phyloP scores from a whole-genome alignment of 1,284 basidiomycete species.

The Baeospora myosura region DNA sequence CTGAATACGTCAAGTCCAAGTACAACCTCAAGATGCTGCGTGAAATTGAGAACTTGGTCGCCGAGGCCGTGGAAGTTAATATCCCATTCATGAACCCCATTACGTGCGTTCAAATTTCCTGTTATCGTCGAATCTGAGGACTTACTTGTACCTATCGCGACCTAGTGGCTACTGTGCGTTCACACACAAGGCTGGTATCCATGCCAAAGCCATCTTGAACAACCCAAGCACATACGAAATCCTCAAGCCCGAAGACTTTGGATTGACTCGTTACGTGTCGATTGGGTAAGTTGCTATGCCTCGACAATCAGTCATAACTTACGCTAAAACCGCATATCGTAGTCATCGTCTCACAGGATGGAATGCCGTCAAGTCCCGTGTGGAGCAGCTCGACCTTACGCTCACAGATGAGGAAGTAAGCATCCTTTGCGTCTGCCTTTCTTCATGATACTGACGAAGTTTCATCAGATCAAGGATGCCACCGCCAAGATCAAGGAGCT shows the following conservation, averaged over 20 bases:
- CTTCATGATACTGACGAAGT: background rate
- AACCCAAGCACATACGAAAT: constrained; percentile 99
- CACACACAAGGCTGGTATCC: constrained; percentile 99
- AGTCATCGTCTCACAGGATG: constrained; percentile 93
- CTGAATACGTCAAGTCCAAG: constrained; percentile 99
- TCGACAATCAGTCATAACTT: too few relatives aligned
- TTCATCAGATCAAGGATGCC: constrained; percentile 82
- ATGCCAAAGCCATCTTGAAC: constrained; percentile 99
- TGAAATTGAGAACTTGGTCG: constrained; percentile 98
- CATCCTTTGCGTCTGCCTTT: constrained; percentile 1
- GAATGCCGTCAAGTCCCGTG: constrained; percentile 99
- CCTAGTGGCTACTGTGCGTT: constrained; percentile 94
- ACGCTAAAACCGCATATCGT: constrained; percentile 10
- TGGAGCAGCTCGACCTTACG: constrained; percentile 88
- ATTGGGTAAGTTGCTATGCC: constrained; percentile 87
- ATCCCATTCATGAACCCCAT: constrained; percentile 96
- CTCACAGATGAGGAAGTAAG: constrained; percentile 79
- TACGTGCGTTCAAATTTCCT: constrained; percentile 47
- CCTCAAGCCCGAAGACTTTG: constrained; percentile 97
- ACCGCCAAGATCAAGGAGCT: constrained; percentile 99
- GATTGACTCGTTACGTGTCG: constrained; percentile 94
- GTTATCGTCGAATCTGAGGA: constrained; percentile 2
- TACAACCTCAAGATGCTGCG: constrained; percentile 97
- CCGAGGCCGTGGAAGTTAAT: constrained; percentile 97
- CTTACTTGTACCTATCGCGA: constrained; percentile 8